Evolutionary conservation across 805 yeast genomes (phyloP).

Genomic region (Blastobotrys muscicola): DNA sequence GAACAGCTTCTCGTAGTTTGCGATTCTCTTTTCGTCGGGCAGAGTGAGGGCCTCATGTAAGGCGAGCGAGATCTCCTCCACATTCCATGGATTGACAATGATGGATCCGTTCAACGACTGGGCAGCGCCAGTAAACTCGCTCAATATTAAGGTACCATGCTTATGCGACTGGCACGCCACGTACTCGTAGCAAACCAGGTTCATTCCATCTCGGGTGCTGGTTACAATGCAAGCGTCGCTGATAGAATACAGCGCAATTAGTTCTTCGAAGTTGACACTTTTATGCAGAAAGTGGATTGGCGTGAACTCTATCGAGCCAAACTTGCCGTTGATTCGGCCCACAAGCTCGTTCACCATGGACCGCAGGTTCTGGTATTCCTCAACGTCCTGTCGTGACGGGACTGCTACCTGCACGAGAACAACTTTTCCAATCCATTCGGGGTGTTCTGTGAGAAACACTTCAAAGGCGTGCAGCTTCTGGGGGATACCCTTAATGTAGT

Average conservation of each 20-base stretch:
- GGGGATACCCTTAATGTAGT: slow-evolving; percentile 96
- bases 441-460: slow-evolving; percentile 82
- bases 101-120: slow-evolving; percentile 91
- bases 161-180: slow-evolving; percentile 87
- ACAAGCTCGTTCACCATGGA: slow-evolving; percentile 94
- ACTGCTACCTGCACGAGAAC: slow-evolving; percentile 94
- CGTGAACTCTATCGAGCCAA: slow-evolving; percentile 94
- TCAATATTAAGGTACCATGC: slow-evolving; percentile 77
- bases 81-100: slow-evolving; percentile 97
- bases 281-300: slow-evolving; percentile 97
- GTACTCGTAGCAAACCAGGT: slow-evolving; percentile 90
- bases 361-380: slow-evolving; percentile 88
- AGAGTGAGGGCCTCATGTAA: slow-evolving; percentile 79
- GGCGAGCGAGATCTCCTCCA: slow-evolving; percentile 82
- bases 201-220: slow-evolving; percentile 98
- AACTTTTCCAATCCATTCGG: slow-evolving; percentile 97
- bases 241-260: slow-evolving; percentile 75
- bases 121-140: slow-evolving; percentile 99
- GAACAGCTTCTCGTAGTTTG: slow-evolving; percentile 77
- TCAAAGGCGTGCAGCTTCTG: slow-evolving; percentile 96
- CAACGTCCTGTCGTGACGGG: slow-evolving; percentile 96
- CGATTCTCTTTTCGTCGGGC: slow-evolving; percentile 67
- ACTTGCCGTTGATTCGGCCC: slow-evolving; percentile 91
- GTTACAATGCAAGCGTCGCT: slow-evolving; percentile 89
- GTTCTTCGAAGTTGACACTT: slow-evolving; percentile 81